These are phyloP conservation scores for Gynochthodes officinalis DNA, from an alignment of 257 asterid genomes.

Conservation along the genomic window DNA sequence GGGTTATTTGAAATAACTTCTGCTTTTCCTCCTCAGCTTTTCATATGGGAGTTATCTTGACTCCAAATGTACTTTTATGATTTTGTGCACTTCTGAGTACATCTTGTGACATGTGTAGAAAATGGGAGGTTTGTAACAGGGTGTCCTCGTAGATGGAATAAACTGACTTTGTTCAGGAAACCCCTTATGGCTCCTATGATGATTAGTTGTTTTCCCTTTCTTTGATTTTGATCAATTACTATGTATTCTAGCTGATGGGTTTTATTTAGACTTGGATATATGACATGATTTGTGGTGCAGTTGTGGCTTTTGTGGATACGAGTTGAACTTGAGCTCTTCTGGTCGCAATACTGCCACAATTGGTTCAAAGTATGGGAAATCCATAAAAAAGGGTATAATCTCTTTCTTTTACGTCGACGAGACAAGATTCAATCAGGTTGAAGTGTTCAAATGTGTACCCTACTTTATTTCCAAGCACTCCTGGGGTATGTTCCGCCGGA, in stretches of 20 bases:
- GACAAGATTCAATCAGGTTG: conserved; percentile 66
- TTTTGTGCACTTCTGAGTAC: background rate
- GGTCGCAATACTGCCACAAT: conserved; percentile 73
- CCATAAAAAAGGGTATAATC: conserved; percentile 72
- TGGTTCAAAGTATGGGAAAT: conserved; percentile 75
- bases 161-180: background rate
- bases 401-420: conserved; percentile 74
- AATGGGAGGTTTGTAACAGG: background rate
- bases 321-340: conserved; percentile 70
- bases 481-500: conserved; percentile 59
- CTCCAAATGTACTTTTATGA: background rate
- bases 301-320: conserved; percentile 85
- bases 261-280: background rate
- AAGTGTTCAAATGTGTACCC: conserved; percentile 55
- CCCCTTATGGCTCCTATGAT: background rate
- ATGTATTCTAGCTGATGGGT: background rate
- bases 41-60: background rate
- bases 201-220: background rate
- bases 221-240: background rate
- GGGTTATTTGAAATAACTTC: background rate
- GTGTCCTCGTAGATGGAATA: background rate
- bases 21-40: background rate
- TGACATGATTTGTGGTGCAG: conserved; percentile 35
- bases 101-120: background rate
- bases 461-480: conserved; percentile 49